Base-by-base conservation (phyloP, 805 yeast species). In the Hanseniaspora occidentalis region DNA sequence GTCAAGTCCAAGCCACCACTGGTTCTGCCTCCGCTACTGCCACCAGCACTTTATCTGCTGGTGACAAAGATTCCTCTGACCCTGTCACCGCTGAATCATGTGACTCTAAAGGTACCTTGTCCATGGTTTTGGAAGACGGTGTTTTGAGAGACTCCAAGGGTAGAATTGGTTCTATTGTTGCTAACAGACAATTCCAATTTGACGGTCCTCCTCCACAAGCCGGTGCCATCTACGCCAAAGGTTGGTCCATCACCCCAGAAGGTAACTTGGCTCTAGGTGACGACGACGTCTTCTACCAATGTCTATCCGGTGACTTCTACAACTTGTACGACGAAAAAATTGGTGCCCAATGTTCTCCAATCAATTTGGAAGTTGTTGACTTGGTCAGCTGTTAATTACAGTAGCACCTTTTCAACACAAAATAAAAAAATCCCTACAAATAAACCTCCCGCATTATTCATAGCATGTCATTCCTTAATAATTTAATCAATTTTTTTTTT, bases 171-270 rank as follows among this genome's bases (percentile, higher is more conserved):
- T 70, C 84, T 37, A 75, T 78, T 59, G 84, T 78, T 45, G 71
- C 83, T 37, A 77, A 77, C 74, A 68, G 78, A 65, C 85, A 79
- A 64, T 76, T 78, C 71, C 84, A 77, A 64, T 77, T 77, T 56
- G 84, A 79, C 57, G 84, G 84, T 52, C 83, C 83, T 44, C 79
- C 83, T 58, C 84, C 84, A 49, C 84, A 78, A 66, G 81, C 77
- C 26, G 80, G 79, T 54, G 66, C 79, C 37, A 66, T 74, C 50
- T 73, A 69, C 52, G 79, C 82, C 47, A 73, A 71, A 37, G 79
- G 80, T 45, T 73, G 79, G 80, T 66, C 75, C 38, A 65, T 74
- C 44, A 64, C 73, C 39, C 51, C 60, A 46, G 77, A 68, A 35
- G 77, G 73, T 39, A 65, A 67, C 62, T 67, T 77, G 53, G 81